These are phyloP conservation scores for Anaeromyces robustus DNA, from an alignment of 192 early-diverging fungal species.

Conservation along the genomic window DNA sequence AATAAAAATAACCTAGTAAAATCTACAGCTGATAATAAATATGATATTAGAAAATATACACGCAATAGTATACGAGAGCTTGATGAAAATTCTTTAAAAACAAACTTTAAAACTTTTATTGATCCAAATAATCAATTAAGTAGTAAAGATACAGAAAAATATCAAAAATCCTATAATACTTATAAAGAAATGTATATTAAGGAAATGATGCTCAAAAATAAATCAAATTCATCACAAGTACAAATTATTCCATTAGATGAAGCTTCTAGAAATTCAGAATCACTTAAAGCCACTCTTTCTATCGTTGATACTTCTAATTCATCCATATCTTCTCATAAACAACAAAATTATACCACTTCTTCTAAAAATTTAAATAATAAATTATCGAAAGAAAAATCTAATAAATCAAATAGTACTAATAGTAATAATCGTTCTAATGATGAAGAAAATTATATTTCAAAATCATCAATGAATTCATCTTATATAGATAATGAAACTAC, in stretches of 20 bases:
- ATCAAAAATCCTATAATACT: background rate
- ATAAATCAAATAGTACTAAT: too few species aligned
- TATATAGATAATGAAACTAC: background rate
- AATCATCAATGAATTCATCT: background rate
- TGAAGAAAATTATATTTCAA: too few species aligned
- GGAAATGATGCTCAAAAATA: background rate
- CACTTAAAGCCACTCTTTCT: too few species aligned
- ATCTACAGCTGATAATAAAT: background rate
- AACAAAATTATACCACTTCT: too few species aligned
- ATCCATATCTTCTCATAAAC: too few species aligned
- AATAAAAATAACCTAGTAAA: too few species aligned
- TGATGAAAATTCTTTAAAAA: background rate
- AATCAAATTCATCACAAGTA: background rate
- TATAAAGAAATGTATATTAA: background rate
- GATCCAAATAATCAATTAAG: background rate
- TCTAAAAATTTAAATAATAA: too few species aligned
- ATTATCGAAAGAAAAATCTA: too few species aligned
- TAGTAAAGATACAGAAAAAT: background rate
- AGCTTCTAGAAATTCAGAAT: background rate
- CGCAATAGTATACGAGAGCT: background rate
- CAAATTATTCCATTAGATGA: background rate
- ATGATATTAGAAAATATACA: background rate
- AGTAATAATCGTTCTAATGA: too few species aligned
- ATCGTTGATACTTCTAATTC: too few species aligned
- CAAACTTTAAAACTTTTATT: background rate